These are phyloP conservation scores for Ceratobasidium sp. DNA, from an alignment of 1,284 basidiomycete genomes.

Conservation along the genomic window DNA sequence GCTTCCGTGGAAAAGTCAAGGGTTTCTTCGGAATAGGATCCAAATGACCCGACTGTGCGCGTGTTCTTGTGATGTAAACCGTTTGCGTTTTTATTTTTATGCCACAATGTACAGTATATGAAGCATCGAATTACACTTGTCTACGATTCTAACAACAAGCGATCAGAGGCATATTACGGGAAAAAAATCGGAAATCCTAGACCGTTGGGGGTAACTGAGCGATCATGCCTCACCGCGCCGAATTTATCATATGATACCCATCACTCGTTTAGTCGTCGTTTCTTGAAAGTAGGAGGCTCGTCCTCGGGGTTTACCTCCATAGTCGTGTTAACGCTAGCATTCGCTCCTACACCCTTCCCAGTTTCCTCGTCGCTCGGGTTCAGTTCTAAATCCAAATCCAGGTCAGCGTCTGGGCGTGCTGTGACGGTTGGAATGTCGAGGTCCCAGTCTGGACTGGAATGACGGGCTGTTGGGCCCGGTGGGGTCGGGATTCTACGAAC, in stretches of 20 bases:
- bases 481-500: constrained; percentile 22
- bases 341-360: neutral
- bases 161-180: too few species aligned
- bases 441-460: constrained; percentile 49
- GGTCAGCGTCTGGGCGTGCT: neutral
- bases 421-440: constrained; percentile 19
- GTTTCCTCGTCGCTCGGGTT: constrained; percentile 36
- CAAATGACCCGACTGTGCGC: neutral
- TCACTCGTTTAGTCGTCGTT: neutral
- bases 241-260: neutral
- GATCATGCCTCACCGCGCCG: too few species aligned
- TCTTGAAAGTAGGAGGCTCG: neutral
- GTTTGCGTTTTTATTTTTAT: neutral
- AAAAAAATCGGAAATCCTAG: too few species aligned
- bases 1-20: constrained; percentile 8
- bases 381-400: constrained; percentile 16
- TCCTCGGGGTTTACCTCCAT: neutral
- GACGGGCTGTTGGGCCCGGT: constrained; percentile 1
- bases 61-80: neutral
- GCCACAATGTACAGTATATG: constrained; percentile 1
- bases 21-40: neutral
- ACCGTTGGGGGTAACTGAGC: too few species aligned
- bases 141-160: neutral
- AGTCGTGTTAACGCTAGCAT: neutral
- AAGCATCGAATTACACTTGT: too few species aligned